These are phyloP conservation scores for Microsporum ferrugineum DNA, from an alignment of 2,329 filamentous ascomycete species.

Conservation along the genomic window DNA sequence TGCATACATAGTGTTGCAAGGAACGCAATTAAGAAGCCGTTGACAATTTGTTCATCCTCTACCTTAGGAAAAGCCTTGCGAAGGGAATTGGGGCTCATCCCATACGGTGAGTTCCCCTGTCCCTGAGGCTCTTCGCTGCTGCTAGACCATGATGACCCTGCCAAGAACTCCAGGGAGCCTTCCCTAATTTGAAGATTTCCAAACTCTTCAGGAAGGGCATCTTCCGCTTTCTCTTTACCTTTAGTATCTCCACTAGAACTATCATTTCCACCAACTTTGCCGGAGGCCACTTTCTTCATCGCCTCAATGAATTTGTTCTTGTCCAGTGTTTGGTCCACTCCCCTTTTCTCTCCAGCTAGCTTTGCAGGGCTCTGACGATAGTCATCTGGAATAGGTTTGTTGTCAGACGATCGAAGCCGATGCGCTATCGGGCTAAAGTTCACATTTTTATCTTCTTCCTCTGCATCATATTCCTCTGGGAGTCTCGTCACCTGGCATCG, in stretches of 20 bases:
- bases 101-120: too few relatives aligned
- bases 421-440: not conserved
- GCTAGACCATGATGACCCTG: not conserved
- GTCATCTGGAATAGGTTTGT: not conserved
- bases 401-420: not conserved
- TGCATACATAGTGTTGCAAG: not conserved
- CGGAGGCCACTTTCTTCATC: not conserved
- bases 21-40: not conserved
- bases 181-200: not conserved
- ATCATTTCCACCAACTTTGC: not conserved
- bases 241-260: not conserved
- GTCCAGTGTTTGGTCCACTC: not conserved
- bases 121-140: not conserved
- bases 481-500: not conserved
- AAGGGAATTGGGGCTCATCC: not conserved
- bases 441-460: not conserved
- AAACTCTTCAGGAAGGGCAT: not conserved
- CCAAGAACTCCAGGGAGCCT: not conserved
- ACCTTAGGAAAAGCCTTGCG: not conserved
- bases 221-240: not conserved
- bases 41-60: not conserved
- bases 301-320: not conserved
- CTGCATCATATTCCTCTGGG: not conserved
- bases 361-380: not conserved
- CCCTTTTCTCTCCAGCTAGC: not conserved